Evolutionary conservation across 2,329 filamentous ascomycete species (phyloP).

Genomic region (Helminthosporium solani): DNA sequence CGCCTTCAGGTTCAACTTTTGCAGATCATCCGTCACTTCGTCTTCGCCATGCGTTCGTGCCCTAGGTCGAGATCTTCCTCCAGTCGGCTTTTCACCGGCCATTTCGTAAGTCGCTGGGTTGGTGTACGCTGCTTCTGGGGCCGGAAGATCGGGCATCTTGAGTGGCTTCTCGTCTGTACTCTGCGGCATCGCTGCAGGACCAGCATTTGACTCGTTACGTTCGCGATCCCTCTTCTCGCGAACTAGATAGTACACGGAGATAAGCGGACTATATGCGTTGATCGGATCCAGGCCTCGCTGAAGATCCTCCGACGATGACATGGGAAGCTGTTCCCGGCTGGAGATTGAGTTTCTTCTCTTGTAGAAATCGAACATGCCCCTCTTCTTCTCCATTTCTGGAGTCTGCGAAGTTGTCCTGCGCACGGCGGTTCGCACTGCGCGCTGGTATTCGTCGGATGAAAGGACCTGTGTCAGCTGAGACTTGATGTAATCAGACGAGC

Average conservation of each 20-base stretch:
- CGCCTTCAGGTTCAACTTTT: slow-evolving; percentile 61
- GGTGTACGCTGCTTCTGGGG: slow-evolving; percentile 85
- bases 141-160: slow-evolving; percentile 70
- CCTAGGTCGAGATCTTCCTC: slow-evolving; percentile 77
- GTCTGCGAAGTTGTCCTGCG: slow-evolving; percentile 62
- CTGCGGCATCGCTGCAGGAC: slow-evolving; percentile 58
- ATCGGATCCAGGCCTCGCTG: slow-evolving; percentile 81
- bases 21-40: slow-evolving; percentile 73
- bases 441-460: slow-evolving; percentile 91
- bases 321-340: slow-evolving; percentile 81
- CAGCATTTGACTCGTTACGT: slow-evolving; percentile 58
- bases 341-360: slow-evolving; percentile 86
- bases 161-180: slow-evolving; percentile 58
- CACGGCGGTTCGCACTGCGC: slow-evolving; percentile 70
- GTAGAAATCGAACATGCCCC: slow-evolving; percentile 96
- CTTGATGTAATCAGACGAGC: slow-evolving; percentile 78
- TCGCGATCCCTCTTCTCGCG: slow-evolving; percentile 90
- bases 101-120: slow-evolving; percentile 84
- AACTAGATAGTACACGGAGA: slow-evolving; percentile 96
- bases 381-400: slow-evolving; percentile 68
- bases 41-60: slow-evolving; percentile 95
- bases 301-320: slow-evolving; percentile 82
- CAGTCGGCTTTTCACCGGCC: slow-evolving; percentile 82
- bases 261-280: slow-evolving; percentile 87
- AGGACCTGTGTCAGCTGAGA: slow-evolving; percentile 81